Percentiles rank a stretch among this genome's conserved stretches.
phyloP scores from a whole-genome alignment of 305 asterid species.

The Solanum hybrid region DNA sequence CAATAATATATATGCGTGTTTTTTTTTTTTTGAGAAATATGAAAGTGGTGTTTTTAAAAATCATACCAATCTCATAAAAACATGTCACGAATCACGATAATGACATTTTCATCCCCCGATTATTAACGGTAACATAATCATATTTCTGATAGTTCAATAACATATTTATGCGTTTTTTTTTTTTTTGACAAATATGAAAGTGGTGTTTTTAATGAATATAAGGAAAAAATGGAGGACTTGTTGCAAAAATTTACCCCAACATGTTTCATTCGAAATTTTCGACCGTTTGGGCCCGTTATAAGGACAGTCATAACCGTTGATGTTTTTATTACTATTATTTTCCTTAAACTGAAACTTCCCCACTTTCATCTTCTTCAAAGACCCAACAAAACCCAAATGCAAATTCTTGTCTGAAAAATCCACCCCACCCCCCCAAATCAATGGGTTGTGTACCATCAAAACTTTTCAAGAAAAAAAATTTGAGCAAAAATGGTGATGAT shows the following conservation, averaged over 20 bases:
- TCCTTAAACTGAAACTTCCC: neutral
- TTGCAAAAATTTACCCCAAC: constrained; percentile 5
- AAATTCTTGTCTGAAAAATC: constrained; percentile 14
- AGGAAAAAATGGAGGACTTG: constrained; percentile 15
- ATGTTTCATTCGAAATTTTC: constrained; percentile 43
- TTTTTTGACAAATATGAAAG: neutral
- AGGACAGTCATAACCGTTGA: constrained; percentile 41
- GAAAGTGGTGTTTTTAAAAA: constrained; percentile 2
- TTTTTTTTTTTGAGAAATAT: neutral
- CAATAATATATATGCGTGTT: neutral
- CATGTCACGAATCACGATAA: neutral
- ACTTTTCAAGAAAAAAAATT: constrained; percentile 23
- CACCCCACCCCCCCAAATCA: neutral
- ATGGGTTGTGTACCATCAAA: constrained; percentile 89
- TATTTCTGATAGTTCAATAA: neutral
- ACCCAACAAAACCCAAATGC: constrained; percentile 7
- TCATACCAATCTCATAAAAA: neutral
- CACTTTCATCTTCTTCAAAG: constrained; percentile 15
- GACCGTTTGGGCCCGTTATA: constrained; percentile 62
- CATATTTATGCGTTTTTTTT: neutral
- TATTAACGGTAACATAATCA: neutral
- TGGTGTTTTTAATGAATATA: constrained; percentile 12
- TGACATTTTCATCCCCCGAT: neutral
- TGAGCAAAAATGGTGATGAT: constrained; percentile 10
- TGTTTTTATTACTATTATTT: neutral